Evolutionary conservation across 345 rosid genomes (phyloP).

Genomic region (Eucalyptus marginata): DNA sequence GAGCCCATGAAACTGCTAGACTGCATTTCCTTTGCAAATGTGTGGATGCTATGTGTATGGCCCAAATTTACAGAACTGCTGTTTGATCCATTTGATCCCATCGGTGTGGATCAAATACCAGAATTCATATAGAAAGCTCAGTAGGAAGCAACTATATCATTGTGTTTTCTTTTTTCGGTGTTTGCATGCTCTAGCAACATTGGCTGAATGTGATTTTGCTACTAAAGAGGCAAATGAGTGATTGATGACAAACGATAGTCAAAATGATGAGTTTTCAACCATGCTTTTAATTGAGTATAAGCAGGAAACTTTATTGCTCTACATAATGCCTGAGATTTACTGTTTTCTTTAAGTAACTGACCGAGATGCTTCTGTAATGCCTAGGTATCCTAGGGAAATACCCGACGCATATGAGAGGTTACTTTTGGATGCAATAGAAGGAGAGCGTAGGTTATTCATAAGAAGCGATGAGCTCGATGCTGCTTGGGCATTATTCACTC

Average conservation of each 20-base stretch:
- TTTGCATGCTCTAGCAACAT: not conserved
- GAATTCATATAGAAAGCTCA: not conserved
- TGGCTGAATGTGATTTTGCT: not conserved
- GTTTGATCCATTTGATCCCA: not conserved
- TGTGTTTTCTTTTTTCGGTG: not conserved
- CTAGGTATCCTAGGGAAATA: constrained; percentile 64
- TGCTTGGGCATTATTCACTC: constrained; percentile 77
- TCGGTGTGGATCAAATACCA: not conserved
- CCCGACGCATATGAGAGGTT: constrained; percentile 93
- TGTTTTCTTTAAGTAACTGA: not conserved
- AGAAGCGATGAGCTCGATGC: constrained; percentile 93
- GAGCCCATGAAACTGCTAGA: not conserved
- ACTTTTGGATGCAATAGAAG: constrained; percentile 75
- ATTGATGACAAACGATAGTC: not conserved
- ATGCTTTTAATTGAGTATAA: not conserved
- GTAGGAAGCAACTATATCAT: not conserved
- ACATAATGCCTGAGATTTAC: not conserved
- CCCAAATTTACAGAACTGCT: not conserved
- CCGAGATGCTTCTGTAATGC: not conserved
- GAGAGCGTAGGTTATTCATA: constrained; percentile 72
- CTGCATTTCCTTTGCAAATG: not conserved
- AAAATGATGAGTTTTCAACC: not conserved
- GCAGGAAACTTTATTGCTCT: not conserved
- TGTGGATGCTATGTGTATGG: not conserved
- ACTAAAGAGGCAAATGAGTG: not conserved